Evolutionary conservation across 176 grass and related monocot genomes (phyloP).

Genomic region (Carex kokanica): DNA sequence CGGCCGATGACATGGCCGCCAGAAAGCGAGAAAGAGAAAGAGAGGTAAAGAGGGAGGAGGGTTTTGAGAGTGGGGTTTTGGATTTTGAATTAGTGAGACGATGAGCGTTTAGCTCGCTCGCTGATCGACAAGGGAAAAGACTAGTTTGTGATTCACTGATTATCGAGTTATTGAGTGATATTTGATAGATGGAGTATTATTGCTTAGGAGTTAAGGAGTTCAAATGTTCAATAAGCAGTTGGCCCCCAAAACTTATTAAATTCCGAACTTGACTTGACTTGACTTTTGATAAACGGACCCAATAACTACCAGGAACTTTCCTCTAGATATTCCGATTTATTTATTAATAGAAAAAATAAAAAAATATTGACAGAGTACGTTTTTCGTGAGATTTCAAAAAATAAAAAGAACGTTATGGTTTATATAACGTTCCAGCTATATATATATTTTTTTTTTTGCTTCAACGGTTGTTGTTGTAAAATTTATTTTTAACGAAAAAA

Average conservation of each 20-base stretch:
- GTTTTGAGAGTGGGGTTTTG: constrained; percentile 2
- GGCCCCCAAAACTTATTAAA: background rate
- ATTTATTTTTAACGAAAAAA: no score
- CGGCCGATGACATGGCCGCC: constrained; percentile 21
- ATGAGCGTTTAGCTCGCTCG: background rate
- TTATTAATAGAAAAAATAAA: no score
- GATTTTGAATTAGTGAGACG: constrained; percentile 13
- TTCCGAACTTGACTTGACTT: background rate
- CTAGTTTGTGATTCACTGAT: background rate
- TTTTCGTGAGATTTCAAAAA: no score
- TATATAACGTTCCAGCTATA: no score
- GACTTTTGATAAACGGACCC: no score
- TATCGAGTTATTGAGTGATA: background rate
- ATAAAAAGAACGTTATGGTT: no score
- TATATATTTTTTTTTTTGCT: no score
- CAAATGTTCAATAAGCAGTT: background rate
- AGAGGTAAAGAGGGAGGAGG: background rate
- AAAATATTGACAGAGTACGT: no score
- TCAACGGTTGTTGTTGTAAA: no score
- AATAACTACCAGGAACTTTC: no score
- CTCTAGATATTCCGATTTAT: no score
- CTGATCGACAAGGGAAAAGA: background rate
- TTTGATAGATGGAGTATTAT: background rate
- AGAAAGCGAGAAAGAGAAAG: background rate
- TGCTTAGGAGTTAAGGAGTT: background rate